phyloP scores from a whole-genome alignment of 176 grass and related monocot genomes.

The Bonia amplexicaulis region DNA sequence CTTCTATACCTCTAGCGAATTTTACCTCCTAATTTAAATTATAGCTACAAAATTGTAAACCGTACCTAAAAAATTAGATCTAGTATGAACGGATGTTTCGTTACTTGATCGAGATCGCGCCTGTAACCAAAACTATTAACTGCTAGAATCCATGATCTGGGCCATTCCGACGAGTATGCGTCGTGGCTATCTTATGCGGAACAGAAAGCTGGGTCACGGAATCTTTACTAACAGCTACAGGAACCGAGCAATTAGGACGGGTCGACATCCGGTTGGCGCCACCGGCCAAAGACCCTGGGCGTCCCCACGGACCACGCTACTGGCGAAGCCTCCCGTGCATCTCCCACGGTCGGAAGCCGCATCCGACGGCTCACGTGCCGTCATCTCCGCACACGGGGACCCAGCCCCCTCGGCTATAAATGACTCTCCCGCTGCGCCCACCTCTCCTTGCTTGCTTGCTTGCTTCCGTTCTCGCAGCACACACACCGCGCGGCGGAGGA shows the following conservation, averaged over 20 bases:
- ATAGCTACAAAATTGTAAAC: no score
- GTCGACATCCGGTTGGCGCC: background rate
- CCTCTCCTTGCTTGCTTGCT: background rate
- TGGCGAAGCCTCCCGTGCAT: background rate
- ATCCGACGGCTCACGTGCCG: conserved; percentile 4
- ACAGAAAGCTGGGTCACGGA: no score
- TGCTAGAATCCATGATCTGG: background rate
- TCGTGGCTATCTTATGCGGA: no score
- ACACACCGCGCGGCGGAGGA: background rate
- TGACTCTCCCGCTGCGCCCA: background rate
- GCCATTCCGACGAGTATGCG: background rate
- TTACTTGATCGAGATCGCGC: background rate
- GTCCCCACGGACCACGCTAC: background rate
- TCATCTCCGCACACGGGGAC: background rate
- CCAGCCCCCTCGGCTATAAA: conserved; percentile 32
- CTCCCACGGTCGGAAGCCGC: background rate
- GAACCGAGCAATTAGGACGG: background rate
- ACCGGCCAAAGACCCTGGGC: conserved; percentile 31
- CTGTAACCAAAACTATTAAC: no score
- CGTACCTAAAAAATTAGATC: no score
- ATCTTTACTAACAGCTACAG: background rate
- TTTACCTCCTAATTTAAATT: no score
- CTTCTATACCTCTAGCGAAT: no score
- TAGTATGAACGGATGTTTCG: background rate
- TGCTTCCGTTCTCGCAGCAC: background rate